Evolutionary conservation across 2,329 filamentous ascomycete species (phyloP), one percentile per base, ranked within the genome.

Genomic region (Macrophomina phaseolina): DNA sequence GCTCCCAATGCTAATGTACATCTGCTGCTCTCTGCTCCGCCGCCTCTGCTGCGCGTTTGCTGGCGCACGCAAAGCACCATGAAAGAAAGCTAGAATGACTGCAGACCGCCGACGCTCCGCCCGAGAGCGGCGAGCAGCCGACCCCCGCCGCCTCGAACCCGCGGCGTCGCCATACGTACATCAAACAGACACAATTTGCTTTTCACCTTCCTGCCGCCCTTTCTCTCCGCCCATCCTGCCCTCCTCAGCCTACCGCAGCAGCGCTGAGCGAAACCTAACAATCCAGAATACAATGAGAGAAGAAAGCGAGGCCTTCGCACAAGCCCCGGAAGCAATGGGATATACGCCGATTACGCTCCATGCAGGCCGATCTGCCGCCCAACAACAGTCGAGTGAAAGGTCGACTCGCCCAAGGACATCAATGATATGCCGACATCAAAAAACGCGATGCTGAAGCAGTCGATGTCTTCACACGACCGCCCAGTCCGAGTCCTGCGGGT

Each of bases 401-500:
- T n/a, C 40, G 58, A 66, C 64, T 46, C 46, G 64, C 40, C 23
- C 5, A 32, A 16, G 23, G 34, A 61, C 30, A 46, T 42, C 55
- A 53, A 52, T 32, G 28, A 18, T 48, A 40, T 46, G 62, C 49
- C 23, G 34, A 49, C 30, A 18, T 40, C 32, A 30, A 18, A 16
- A n/a, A 16, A n/a, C 23, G 2, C 36, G 11, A 36, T 46, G 55
- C 16, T 60, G 12, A 46, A 34, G 8, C 36, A 36, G 42, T 45
- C 52, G 4, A 28, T 52, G 14, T 49, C 53, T 45, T 68, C 65
- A 80, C 65, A 78, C 74, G 48, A 80, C 78, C 16, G 77, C 73
- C 79, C 79, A 81, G 71, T 80, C 78, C 23, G 77, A 79, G 69
- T 80, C 77, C 51, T 75, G 69, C 18, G 76, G 75, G 68, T 80